Base-by-base conservation (phyloP, 805 yeast genomes). In the Dipodascus albidus region DNA sequence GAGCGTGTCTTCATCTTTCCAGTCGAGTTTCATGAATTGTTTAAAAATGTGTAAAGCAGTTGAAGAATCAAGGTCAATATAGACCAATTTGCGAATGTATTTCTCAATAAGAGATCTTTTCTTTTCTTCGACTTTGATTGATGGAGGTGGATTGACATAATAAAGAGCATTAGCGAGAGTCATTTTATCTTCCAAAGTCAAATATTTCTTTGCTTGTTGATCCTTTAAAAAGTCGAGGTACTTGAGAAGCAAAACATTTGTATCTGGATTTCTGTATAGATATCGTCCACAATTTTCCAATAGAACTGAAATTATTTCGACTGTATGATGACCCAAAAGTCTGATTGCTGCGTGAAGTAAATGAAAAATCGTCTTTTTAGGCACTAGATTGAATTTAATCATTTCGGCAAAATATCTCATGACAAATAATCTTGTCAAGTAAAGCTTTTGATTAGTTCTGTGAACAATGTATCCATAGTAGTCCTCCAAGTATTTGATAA, bases 251-350 rank as follows among this genome's bases (percentile, higher is more conserved):
- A 80, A 70, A 3, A 70, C 75, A 50, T 70, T 71, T 55, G 80
- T 82, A 22, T 81, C 86, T 0, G 79, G 75, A 53, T 73, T 74
- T 56, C 78, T 70, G 48, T 84, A 64, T 50, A 89, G 70, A 54
- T 81, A 79, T 54, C 80, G 72, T 0, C 96, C 96, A 59, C 87
- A 76, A 38, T 79, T 72, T 60, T 89, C 95, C 61, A 87, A 83
- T 47, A 87, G 69, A n/a, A 82, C 74, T 8, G 80, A 73, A 53
- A 89, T 67, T 4, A 83, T 76, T 59, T 85, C 95, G 54, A 86
- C 75, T 63, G 84, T 86, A 56, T 77, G 76, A 0, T 75, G 71
- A 3, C 75, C 71, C 35, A 80, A 60, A 52, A 77, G 76, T 53
- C 79, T 61, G 1, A 85, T 77, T 58, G 87, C 68, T 1, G 75